Conservation (phyloP, 2,329 filamentous ascomycete genomes). For the Penicillium sp. region DNA sequence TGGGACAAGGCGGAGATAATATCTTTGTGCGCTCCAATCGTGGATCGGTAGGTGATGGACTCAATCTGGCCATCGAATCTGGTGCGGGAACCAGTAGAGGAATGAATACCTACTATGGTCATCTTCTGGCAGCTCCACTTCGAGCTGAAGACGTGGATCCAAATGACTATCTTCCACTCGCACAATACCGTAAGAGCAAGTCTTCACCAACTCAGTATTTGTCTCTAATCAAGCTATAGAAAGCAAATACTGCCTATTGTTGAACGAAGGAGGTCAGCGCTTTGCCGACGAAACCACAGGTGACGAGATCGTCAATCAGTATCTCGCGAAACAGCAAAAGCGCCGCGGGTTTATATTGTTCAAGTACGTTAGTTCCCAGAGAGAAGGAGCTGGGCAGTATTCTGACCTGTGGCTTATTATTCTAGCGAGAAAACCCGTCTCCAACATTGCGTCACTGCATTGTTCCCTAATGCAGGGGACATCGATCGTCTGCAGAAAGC, state of each 20-base stretch:
- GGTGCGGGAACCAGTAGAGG: conserved; percentile 27
- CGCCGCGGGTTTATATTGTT: conserved; percentile 28
- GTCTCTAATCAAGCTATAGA: conserved; percentile 12
- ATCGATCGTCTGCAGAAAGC: conserved; percentile 28
- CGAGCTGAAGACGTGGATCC: conserved; percentile 22
- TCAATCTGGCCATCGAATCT: conserved; percentile 20
- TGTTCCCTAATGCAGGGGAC: conserved; percentile 27
- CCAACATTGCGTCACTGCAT: conserved; percentile 21
- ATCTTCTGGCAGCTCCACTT: conserved; percentile 27
- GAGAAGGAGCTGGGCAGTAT: background rate
- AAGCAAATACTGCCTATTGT: conserved; percentile 25
- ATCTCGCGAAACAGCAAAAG: conserved; percentile 28
- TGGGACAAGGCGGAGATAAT: conserved; percentile 26
- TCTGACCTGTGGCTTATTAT: background rate
- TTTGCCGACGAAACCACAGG: conserved; percentile 28
- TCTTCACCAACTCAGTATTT: background rate
- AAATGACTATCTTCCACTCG: conserved; percentile 24
- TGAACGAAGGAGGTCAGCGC: conserved; percentile 23
- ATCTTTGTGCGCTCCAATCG: conserved; percentile 28
- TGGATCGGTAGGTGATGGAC: conserved; percentile 28
- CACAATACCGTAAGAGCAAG: conserved; percentile 25
- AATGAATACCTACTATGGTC: conserved; percentile 30
- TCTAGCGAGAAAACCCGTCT: conserved; percentile 23
- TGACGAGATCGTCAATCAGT: conserved; percentile 30
- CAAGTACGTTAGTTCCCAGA: conserved; percentile 10